phyloP scores from a whole-genome alignment of 2,329 filamentous ascomycete species.

The Diaporthe citri region DNA sequence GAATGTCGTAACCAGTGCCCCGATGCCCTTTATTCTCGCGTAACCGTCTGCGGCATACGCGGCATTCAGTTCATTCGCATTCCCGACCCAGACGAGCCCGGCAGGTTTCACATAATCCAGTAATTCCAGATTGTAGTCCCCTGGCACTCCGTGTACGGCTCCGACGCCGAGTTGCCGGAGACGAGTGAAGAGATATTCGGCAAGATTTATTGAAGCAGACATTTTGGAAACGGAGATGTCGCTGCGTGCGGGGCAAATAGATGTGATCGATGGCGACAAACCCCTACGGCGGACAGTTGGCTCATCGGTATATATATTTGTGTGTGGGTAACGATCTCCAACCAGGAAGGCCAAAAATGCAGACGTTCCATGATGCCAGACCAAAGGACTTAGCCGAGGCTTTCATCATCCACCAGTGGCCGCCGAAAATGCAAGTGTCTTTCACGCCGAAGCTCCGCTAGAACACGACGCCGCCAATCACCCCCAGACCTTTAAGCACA shows the following conservation, averaged over 20 bases:
- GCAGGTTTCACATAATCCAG: not conserved
- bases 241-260: not conserved
- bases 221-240: not conserved
- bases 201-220: not conserved
- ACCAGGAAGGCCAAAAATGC: not conserved
- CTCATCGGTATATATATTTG: not conserved
- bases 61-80: not conserved
- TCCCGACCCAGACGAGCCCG: not conserved
- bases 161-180: slow-evolving; percentile 1
- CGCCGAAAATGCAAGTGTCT: not conserved
- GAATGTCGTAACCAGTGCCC: not conserved
- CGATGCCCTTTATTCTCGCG: not conserved
- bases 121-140: not conserved
- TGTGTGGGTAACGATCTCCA: not conserved
- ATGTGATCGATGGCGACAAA: not conserved
- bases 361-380: not conserved
- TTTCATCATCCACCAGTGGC: not conserved
- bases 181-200: slow-evolving; percentile 16
- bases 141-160: not conserved
- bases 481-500: too few relatives aligned
- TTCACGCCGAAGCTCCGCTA: not conserved
- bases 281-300: not conserved
- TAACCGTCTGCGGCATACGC: not conserved
- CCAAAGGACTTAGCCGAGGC: not conserved
- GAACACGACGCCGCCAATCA: not conserved